Evolutionary conservation across 257 asterid species (phyloP).

Genomic region (Ligustrum vulgare): DNA sequence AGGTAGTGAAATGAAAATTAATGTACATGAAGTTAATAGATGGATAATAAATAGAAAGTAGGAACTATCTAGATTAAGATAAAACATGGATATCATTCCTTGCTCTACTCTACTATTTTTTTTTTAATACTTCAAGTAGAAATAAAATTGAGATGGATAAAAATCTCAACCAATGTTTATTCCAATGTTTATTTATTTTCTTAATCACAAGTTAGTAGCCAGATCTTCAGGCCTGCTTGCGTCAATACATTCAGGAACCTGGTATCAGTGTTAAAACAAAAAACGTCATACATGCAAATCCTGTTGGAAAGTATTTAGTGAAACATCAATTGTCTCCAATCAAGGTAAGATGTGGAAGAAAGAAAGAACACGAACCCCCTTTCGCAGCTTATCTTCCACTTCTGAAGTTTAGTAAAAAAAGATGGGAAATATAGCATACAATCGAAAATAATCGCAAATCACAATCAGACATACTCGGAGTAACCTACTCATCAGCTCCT

Average conservation of each 20-base stretch:
- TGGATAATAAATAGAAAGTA: too few relatives aligned
- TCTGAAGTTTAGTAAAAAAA: neutral
- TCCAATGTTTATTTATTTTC: constrained; percentile 71
- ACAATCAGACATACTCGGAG: neutral
- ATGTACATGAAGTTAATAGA: too few relatives aligned
- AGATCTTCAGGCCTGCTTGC: constrained; percentile 72
- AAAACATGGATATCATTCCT: neutral
- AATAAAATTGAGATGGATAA: neutral
- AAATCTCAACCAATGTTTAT: too few relatives aligned
- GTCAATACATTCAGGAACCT: constrained; percentile 84
- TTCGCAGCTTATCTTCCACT: constrained; percentile 69
- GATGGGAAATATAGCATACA: neutral
- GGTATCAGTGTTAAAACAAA: neutral
- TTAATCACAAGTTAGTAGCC: constrained; percentile 76
- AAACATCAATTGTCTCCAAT: too few relatives aligned
- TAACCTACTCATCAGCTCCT: constrained; percentile 70
- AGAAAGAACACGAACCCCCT: constrained; percentile 47
- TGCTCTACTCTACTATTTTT: neutral
- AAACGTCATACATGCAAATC: neutral
- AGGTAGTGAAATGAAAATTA: too few relatives aligned
- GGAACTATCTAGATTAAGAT: neutral
- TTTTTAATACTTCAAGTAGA: neutral
- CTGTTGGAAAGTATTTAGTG: neutral
- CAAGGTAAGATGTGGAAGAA: neutral
- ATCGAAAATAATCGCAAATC: neutral